phyloP scores from a whole-genome alignment of 495 filamentous ascomycete genomes.

The Lineolata rhizophorae region DNA sequence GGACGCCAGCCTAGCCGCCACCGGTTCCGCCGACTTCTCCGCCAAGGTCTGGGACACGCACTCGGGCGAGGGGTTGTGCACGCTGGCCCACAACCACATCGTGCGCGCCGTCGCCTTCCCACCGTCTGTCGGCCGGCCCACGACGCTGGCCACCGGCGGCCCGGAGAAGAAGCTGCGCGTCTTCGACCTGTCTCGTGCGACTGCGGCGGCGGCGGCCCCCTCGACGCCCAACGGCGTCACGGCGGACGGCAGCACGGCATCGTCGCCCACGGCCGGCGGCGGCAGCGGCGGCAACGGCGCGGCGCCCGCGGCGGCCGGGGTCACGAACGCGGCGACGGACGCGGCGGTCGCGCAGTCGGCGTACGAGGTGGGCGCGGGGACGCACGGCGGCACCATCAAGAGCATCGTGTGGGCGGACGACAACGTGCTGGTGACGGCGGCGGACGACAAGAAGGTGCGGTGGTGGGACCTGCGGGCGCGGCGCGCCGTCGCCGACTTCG shows the following conservation, averaged over 20 bases:
- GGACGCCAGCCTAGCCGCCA: conserved; percentile 73
- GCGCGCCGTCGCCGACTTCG: conserved; percentile 43
- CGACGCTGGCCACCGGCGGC: conserved; percentile 74
- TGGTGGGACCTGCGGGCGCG: conserved; percentile 83
- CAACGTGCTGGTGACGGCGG: conserved; percentile 69
- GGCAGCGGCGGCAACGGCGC: background rate
- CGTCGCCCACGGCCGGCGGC: conserved; percentile 9
- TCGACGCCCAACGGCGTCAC: too few relatives aligned
- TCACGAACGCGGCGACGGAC: conserved; percentile 3
- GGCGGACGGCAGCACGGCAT: too few relatives aligned
- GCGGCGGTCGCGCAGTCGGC: conserved; percentile 6
- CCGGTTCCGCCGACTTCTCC: conserved; percentile 87
- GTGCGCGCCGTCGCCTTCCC: conserved; percentile 80
- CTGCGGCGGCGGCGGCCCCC: conserved; percentile 22
- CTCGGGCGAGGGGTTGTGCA: conserved; percentile 73
- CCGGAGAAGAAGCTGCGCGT: conserved; percentile 92
- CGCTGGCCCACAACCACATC: conserved; percentile 80
- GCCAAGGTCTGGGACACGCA: conserved; percentile 97
- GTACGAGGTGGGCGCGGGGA: conserved; percentile 69
- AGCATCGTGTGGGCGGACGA: conserved; percentile 81
- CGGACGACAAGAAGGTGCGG: conserved; percentile 72
- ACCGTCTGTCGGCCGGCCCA: conserved; percentile 42
- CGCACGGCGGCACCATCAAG: conserved; percentile 76
- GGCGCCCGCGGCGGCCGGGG: too few relatives aligned
- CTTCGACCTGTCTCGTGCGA: conserved; percentile 49